Evolutionary conservation across 2,329 filamentous ascomycete genomes (phyloP), one percentile per base, ranked within the genome.

Genomic region (Pseudocercospora crystallina): DNA sequence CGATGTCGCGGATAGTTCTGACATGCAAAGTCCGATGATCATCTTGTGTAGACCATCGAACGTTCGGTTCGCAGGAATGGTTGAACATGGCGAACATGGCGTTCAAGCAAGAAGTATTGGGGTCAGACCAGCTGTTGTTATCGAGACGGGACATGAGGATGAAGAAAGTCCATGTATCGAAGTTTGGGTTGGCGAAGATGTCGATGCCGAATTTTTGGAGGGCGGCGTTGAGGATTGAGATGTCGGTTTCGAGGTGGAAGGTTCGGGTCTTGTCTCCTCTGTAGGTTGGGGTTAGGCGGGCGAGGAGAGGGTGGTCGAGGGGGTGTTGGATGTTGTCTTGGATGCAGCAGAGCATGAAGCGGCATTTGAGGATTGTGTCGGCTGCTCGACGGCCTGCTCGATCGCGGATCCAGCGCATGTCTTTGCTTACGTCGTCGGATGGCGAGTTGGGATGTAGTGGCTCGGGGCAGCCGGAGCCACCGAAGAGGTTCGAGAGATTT

Each of bases 1-100:
- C 14, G 5, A 67, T 49, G 2, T 54, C 43, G 5, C 54, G 43
- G 2, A 13, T 44, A 0, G 56, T 48, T 2, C 12, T 35, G 39
- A 66, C 39, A 2, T 38, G 9, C 17, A 67, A 39, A 10, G 56
- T 63, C 9, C 49, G 49, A 20, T 61, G 51, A 13, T 62, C 57
- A 11, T 34, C 14, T 5, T 43, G 30, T 5, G 49, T 53, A 2
- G 91, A 86, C 92, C 92, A 97, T 1, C 80, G 80, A 31, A 96
- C 89, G 67, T 95, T 96, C 8, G 92, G 91, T 65, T 95, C 84
- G 71, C 92, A 97, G 67, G 90, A 89, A 68, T 97, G 92, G 65
- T 97, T 97, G 39, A 92, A 90, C 30, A 97, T 77, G 69, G 89
- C 96, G 89, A 94, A 97, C 52, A 95, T 82, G 1, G 90, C 89